Evolutionary conservation across 768 basidiomycete genomes (phyloP), one percentile per base, ranked within the genome.

Genomic region (Mycena rebaudengoi): DNA sequence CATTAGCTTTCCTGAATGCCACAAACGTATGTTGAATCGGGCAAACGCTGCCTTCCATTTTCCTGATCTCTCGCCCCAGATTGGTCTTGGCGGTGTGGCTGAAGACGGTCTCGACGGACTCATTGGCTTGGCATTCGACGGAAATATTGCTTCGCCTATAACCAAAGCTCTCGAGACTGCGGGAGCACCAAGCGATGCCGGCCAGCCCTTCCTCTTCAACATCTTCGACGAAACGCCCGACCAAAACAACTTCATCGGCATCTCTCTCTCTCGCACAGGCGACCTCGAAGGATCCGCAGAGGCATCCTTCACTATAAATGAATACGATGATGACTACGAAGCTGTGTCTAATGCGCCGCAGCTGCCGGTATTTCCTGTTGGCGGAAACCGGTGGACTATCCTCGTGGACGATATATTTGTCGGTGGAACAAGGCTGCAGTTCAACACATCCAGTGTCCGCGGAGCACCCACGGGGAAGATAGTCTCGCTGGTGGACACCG

Each of bases 121-220:
- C 29, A 33, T 60, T 10, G 59, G 59, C 5, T 18, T 60, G 30
- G n/a, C 39, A 5, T 43, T 60, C 32, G 59, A 51, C 13, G 58
- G 58, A 1, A n/a, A 14, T 1, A 5, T 5, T 1, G 20, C 39
- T 4, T 51, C 49, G 1, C 0, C n/a, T 1, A 30, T 60, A 10
- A 43, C 30, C 2, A 20, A 5, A 14, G 12, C 40, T 7, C 32
- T 55, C 25, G 4, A 44, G 13, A 5, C n/a, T 2, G 14, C 6
- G 8, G 20, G 16, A 18, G 12, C 25, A 39, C n/a, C 20, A 32
- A 4, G n/a, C n/a, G 20, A 6, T 12, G 14, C n/a, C 0, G 52
- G 43, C 1, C 14, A 62, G 18, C 51, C 60, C 23, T 62, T 62
- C 52, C 28, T 62, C 11, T 54, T 48, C 41, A 53, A 54, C 52